Evolutionary conservation across 331 rosid genomes (phyloP).

Genomic region (Quercus phellos): DNA sequence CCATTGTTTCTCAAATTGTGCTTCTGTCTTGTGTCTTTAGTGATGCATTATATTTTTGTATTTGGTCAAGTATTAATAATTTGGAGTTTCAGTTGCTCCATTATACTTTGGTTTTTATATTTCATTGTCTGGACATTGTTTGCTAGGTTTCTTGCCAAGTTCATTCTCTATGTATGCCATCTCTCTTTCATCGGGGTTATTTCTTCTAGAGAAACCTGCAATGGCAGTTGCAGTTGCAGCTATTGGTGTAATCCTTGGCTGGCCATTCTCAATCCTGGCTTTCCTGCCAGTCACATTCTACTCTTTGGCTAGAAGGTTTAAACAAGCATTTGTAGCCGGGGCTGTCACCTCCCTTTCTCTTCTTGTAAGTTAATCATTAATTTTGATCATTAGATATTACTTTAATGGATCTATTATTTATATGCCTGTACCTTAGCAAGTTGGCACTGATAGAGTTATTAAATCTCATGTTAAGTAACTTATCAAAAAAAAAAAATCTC

Average conservation of each 20-base stretch:
- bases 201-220: conserved; percentile 79
- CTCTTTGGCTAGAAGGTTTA: conserved; percentile 61
- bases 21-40: neutral
- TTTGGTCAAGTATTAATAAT: neutral
- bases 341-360: conserved; percentile 58
- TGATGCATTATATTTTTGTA: neutral
- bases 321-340: conserved; percentile 63
- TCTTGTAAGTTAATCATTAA: conserved; percentile 56
- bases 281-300: conserved; percentile 76
- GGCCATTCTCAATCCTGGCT: conserved; percentile 98
- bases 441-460: neutral
- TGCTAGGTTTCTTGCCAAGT: conserved; percentile 96
- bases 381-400: neutral
- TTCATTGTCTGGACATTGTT: conserved; percentile 12
- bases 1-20: neutral
- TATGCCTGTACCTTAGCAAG: neutral
- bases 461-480: too few species aligned
- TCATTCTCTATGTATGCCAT: conserved; percentile 96
- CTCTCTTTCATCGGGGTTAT: conserved; percentile 81
- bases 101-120: conserved; percentile 15
- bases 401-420: neutral
- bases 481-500: neutral
- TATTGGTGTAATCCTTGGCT: conserved; percentile 81
- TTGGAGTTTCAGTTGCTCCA: neutral
- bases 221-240: conserved; percentile 75